Evolutionary conservation across 176 grass and related monocot genomes (phyloP), one percentile per base, ranked within the genome.

Genomic region (Puccinellia tenuiflora): DNA sequence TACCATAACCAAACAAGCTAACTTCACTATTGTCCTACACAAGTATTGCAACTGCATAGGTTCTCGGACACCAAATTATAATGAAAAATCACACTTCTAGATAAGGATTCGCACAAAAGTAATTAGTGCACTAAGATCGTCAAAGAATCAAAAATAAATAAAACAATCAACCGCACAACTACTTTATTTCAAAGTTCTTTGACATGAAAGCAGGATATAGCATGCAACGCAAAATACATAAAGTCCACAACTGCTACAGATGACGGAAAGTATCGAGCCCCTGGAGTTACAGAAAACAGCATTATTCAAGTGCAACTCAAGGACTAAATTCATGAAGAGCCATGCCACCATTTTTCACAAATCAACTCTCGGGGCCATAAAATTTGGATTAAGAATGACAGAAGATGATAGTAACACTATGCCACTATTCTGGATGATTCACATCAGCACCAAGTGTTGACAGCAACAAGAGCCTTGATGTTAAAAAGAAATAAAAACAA

Each of bases 291-390:
- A 54, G 0, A n/a, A 61, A 35, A 64, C 20, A n/a, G 64, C 29
- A 35, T 21, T 11, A 28, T 71, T 61, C 50, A 3, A n/a, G 17
- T 64, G 11, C 63, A 81, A 11, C 45, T 54, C 5, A 17, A 20
- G 55, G 64, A 72, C 25, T 66, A 24, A 84, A 84, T 56, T 66
- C 43, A 42, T 30, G 12, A 82, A 62, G 52, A 68, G 7, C 22
- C 61, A 76, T 76, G 53, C 26, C 43, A 69, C 40, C 37, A 76
- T 29, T 33, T 12, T 75, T 61, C 21, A 83, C 52, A 38, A 56
- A 72, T 37, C 31, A 75, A 76, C 34, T 34, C 12, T 68, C n/a
- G 7, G n/a, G 26, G 28, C 40, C 15, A 70, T 46, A 68, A 20
- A 74, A 25, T 12, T 46, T 54, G 1, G 20, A 54, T 64, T 30